These are phyloP conservation scores for Dioszegia hungarica DNA, from an alignment of 768 basidiomycete genomes.

Conservation along the genomic window DNA sequence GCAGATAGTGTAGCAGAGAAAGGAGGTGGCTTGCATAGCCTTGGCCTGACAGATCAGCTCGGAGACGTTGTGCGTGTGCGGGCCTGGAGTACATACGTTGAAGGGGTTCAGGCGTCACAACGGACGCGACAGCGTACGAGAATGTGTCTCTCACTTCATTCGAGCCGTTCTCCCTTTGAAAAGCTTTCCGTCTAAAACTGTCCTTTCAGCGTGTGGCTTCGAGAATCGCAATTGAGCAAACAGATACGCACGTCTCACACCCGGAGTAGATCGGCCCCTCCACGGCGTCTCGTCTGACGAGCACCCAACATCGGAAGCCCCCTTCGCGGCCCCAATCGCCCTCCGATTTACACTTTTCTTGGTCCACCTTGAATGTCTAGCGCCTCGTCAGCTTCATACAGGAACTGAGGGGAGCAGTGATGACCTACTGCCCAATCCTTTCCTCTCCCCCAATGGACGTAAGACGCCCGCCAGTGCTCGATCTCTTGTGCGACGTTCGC, in stretches of 20 bases:
- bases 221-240: not conserved
- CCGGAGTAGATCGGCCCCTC: slow-evolving; percentile 29
- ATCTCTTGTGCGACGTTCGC: slow-evolving; percentile 16
- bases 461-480: slow-evolving; percentile 12
- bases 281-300: slow-evolving; percentile 20
- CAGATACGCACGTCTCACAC: slow-evolving; percentile 23
- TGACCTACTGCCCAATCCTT: slow-evolving; percentile 18
- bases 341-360: not conserved
- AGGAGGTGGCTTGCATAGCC: slow-evolving; percentile 37
- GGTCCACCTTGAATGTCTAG: not conserved
- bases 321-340: slow-evolving; percentile 1
- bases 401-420: not conserved
- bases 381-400: not conserved
- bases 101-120: slow-evolving; percentile 29
- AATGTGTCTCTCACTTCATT: slow-evolving; percentile 6
- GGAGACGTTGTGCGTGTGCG: too few relatives aligned
- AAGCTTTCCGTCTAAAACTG: slow-evolving; percentile 20
- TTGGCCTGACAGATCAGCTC: slow-evolving; percentile 17
- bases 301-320: slow-evolving; percentile 12
- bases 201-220: not conserved
- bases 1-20: slow-evolving; percentile 23
- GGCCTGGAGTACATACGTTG: slow-evolving; percentile 33
- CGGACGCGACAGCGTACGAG: slow-evolving; percentile 32
- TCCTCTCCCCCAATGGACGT: slow-evolving; percentile 17
- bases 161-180: slow-evolving; percentile 13